Percentiles rank a stretch among this genome's conserved stretches.
These are phyloP conservation scores for Xylariaceae sp. DNA, from an alignment of 2,329 filamentous ascomycete species.

Conservation along the genomic window DNA sequence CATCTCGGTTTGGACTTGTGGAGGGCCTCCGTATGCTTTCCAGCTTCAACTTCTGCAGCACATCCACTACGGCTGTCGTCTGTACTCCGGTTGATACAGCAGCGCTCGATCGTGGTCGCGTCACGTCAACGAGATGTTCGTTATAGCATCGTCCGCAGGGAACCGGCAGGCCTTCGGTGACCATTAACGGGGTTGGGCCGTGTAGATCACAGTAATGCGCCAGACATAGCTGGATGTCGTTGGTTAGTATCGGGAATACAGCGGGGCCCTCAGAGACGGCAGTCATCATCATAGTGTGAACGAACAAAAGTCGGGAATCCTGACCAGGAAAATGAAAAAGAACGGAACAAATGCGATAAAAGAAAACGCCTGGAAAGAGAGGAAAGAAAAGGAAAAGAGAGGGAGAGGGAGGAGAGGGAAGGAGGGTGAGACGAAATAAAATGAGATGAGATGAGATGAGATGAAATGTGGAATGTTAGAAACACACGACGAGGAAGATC, in stretches of 20 bases:
- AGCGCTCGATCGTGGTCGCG: constrained; percentile 39
- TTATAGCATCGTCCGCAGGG: constrained; percentile 57
- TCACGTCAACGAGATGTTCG: constrained; percentile 31
- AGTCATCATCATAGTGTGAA: constrained; percentile 21
- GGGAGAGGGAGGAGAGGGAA: not conserved
- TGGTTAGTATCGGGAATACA: constrained; percentile 35
- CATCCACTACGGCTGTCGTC: constrained; percentile 39
- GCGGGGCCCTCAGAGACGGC: constrained; percentile 19
- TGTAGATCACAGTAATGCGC: constrained; percentile 67
- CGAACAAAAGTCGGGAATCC: constrained; percentile 4
- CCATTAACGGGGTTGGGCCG: constrained; percentile 64
- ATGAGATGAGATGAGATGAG: not conserved
- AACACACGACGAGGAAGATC: constrained; percentile 15
- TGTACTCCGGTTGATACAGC: constrained; percentile 33
- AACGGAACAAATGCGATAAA: not conserved
- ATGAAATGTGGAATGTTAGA: not conserved
- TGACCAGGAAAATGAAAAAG: constrained; percentile 5
- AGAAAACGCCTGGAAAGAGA: constrained; percentile 2
- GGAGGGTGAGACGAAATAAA: not conserved
- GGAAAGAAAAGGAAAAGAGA: not conserved
- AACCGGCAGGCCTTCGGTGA: constrained; percentile 60
- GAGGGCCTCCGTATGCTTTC: constrained; percentile 39
- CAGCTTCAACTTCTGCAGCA: constrained; percentile 44
- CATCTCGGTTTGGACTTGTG: constrained; percentile 41
- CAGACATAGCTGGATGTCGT: constrained; percentile 55